A percentile compares a stretch with the other conserved stretches of the same genome.
phyloP scores from a whole-genome alignment of 768 basidiomycete species.

The Zangia roseola region DNA sequence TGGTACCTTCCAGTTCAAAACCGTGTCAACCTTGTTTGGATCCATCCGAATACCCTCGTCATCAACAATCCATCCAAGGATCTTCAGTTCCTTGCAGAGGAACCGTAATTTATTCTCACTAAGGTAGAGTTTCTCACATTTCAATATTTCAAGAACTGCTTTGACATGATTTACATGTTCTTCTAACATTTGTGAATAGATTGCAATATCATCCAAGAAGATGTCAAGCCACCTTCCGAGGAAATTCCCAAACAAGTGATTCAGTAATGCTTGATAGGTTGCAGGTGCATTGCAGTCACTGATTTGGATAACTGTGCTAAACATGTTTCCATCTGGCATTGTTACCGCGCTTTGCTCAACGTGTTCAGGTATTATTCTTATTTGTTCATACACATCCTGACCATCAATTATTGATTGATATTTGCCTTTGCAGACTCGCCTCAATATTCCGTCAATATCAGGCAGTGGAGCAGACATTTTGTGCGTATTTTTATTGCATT shows the following conservation, averaged over 20 bases:
- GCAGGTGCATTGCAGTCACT: conserved; percentile 40
- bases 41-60: conserved; percentile 44
- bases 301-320: conserved; percentile 20
- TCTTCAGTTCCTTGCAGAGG: conserved; percentile 27
- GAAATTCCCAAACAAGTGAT: conserved; percentile 2
- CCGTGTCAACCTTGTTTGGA: conserved; percentile 40
- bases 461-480: conserved; percentile 17
- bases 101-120: conserved; percentile 36
- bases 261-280: conserved; percentile 38
- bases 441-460: conserved; percentile 16
- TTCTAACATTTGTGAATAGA: conserved; percentile 13
- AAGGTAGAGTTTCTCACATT: conserved; percentile 36
- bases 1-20: conserved; percentile 17
- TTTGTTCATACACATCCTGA: conserved; percentile 21
- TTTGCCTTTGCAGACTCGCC: neutral
- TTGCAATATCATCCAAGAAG: too few species aligned
- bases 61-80: conserved; percentile 37
- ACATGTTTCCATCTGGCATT: conserved; percentile 34
- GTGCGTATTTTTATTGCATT: conserved; percentile 16
- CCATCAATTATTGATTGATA: conserved; percentile 9
- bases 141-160: conserved; percentile 35
- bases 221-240: too few species aligned
- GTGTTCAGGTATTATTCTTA: conserved; percentile 3
- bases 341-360: conserved; percentile 32
- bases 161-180: conserved; percentile 31